A percentile compares a stretch with the other conserved stretches of the same genome.
These are phyloP conservation scores for Echinochloa phyllopogon DNA, from an alignment of 176 grass and related monocot genomes.

Conservation along the genomic window DNA sequence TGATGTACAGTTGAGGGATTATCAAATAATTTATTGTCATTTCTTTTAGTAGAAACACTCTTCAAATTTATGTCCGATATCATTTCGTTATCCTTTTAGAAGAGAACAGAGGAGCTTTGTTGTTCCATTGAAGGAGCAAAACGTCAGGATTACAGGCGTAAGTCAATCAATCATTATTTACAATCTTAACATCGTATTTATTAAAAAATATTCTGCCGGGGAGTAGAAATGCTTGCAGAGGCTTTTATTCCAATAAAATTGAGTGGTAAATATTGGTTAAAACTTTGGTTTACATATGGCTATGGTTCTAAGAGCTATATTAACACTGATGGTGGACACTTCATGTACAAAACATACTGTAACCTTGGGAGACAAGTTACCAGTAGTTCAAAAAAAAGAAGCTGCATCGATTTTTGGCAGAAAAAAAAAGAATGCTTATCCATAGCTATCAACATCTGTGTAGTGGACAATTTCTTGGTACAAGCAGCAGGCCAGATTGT, in stretches of 20 bases:
- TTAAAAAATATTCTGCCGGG: neutral
- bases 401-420: constrained; percentile 21
- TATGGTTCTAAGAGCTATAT: neutral
- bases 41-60: constrained; percentile 9
- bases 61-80: constrained; percentile 2
- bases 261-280: neutral
- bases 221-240: neutral
- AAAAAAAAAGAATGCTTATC: constrained; percentile 39
- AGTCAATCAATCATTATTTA: neutral
- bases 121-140: neutral
- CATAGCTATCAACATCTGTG: constrained; percentile 14
- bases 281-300: neutral
- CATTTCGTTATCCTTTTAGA: neutral
- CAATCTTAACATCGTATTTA: neutral
- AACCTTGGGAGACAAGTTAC: constrained; percentile 42
- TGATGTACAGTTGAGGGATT: constrained; percentile 3
- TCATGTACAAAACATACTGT: constrained; percentile 1
- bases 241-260: neutral
- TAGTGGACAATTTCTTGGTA: constrained; percentile 52
- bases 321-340: neutral
- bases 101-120: neutral
- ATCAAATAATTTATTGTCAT: neutral
- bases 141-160: neutral
- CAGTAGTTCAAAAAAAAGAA: constrained; percentile 40
- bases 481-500: constrained; percentile 38